phyloP scores from a whole-genome alignment of 768 basidiomycete species.

The Crepidotus variabilis region DNA sequence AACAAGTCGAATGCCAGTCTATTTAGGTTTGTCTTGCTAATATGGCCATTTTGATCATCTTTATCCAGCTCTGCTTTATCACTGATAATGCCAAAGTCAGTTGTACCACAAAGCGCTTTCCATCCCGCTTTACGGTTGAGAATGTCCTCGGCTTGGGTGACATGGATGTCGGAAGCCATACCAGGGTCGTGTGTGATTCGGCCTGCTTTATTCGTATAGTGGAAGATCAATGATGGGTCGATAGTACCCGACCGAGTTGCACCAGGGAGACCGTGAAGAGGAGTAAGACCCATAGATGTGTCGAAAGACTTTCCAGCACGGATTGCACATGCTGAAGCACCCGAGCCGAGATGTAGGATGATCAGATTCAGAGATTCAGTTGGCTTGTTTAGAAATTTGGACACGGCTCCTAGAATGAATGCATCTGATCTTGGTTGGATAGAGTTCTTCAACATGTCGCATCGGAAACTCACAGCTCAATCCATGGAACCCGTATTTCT shows the following conservation, averaged over 20 bases:
- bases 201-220: constrained; percentile 57
- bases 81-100: constrained; percentile 75
- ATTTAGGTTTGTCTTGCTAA: constrained; percentile 31
- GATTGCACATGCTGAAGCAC: constrained; percentile 81
- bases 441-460: not conserved
- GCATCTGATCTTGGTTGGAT: constrained; percentile 37
- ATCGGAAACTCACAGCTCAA: constrained; percentile 51
- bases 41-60: constrained; percentile 16
- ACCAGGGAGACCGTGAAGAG: constrained; percentile 83
- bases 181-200: constrained; percentile 53
- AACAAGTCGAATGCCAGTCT: constrained; percentile 77
- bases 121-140: constrained; percentile 76
- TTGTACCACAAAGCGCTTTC: constrained; percentile 74
- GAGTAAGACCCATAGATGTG: constrained; percentile 91
- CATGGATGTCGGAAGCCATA: constrained; percentile 41
- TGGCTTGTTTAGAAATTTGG: constrained; percentile 54
- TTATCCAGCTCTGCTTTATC: constrained; percentile 32
- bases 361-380: constrained; percentile 64
- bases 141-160: constrained; percentile 67
- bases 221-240: constrained; percentile 88
- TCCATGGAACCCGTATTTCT: constrained; percentile 93
- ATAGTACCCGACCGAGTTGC: constrained; percentile 82
- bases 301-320: constrained; percentile 70
- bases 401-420: constrained; percentile 64
- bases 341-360: constrained; percentile 86